phyloP scores from a whole-genome alignment of 306 rosid genomes.

The Ormosia semicastrata region DNA sequence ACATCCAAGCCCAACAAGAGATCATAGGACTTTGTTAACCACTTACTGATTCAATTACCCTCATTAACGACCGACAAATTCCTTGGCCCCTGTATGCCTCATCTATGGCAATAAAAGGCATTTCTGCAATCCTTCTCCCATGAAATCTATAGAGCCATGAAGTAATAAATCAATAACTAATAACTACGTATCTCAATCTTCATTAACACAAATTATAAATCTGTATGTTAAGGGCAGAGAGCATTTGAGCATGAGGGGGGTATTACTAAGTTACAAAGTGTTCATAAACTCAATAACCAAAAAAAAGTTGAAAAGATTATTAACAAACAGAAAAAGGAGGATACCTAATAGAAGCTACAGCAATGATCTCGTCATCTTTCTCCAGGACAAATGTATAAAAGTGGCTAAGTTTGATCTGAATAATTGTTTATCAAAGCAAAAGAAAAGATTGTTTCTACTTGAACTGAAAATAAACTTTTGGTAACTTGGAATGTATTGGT shows the following conservation, averaged over 20 bases:
- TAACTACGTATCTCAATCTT: neutral
- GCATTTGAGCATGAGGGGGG: neutral
- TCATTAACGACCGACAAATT: slow-evolving; percentile 21
- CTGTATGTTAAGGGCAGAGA: neutral
- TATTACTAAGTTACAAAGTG: neutral
- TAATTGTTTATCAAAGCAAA: too few species aligned
- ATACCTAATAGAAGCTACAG: slow-evolving; percentile 48
- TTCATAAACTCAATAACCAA: neutral
- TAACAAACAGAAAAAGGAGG: neutral
- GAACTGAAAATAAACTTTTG: too few species aligned
- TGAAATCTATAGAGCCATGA: slow-evolving; percentile 25
- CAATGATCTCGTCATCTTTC: slow-evolving; percentile 34
- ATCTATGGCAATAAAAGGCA: slow-evolving; percentile 41
- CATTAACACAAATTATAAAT: neutral
- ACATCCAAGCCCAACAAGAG: neutral
- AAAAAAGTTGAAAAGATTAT: too few species aligned
- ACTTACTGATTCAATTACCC: slow-evolving; percentile 40
- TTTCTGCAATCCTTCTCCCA: slow-evolving; percentile 34
- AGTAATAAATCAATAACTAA: slow-evolving; percentile 5
- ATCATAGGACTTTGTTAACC: neutral
- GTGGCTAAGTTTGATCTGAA: slow-evolving; percentile 26
- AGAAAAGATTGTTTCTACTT: too few species aligned
- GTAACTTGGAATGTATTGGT: too few species aligned
- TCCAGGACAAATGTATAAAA: slow-evolving; percentile 42
- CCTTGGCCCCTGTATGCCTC: slow-evolving; percentile 24